Evolutionary conservation across 495 filamentous ascomycete genomes (phyloP).

Genomic region (Annulohypoxylon nitens): DNA sequence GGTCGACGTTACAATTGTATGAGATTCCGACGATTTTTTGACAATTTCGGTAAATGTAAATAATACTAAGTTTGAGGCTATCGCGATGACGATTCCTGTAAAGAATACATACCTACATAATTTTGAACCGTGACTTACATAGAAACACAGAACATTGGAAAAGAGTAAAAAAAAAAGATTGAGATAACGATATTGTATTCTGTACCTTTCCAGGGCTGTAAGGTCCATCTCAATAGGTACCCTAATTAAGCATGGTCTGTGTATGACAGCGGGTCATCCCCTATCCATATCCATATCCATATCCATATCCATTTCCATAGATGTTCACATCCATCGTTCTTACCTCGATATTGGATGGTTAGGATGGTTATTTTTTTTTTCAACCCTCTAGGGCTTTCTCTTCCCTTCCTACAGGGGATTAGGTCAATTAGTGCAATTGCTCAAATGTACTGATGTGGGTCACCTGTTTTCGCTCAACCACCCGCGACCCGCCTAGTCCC

Average conservation of each 20-base stretch:
- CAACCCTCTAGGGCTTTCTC: not conserved
- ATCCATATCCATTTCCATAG: not conserved
- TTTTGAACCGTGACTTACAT: too few relatives aligned
- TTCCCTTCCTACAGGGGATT: constrained; percentile 34
- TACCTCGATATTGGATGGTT: constrained; percentile 21
- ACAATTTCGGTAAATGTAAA: not conserved
- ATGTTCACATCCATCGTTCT: constrained; percentile 5
- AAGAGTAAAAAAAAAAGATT: not conserved
- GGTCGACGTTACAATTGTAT: constrained; percentile 14
- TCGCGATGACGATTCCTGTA: not conserved
- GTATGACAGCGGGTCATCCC: constrained; percentile 19
- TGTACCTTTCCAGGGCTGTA: not conserved
- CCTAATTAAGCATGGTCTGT: not conserved
- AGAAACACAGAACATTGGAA: not conserved
- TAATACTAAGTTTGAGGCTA: not conserved
- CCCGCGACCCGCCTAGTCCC: constrained; percentile 47
- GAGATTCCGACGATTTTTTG: not conserved
- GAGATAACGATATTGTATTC: constrained; percentile 10
- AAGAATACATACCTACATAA: not conserved
- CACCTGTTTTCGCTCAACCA: constrained; percentile 47
- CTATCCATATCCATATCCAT: constrained; percentile 4
- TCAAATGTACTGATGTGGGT: constrained; percentile 45
- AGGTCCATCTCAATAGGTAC: not conserved
- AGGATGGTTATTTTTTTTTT: constrained; percentile 10
- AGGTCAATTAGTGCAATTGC: constrained; percentile 24